Base-by-base conservation (phyloP, 805 yeast genomes). In the Isabelozyma rhagii region DNA sequence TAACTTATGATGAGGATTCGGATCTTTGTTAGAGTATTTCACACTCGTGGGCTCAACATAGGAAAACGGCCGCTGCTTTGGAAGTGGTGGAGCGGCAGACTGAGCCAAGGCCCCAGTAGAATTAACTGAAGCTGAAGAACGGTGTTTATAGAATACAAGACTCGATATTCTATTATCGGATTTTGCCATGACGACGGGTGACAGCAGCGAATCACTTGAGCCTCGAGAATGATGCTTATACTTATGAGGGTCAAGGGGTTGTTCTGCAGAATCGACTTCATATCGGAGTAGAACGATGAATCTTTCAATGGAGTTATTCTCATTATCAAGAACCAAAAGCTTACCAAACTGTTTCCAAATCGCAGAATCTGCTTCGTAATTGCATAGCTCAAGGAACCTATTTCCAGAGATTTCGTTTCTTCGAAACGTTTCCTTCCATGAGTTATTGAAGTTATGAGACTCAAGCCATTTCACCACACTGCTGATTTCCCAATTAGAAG, bases 381-480 rank as follows among this genome's bases (percentile, higher is more conserved):
- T 88, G 45, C 83, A 78, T 55, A 91, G 69, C 45, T 80, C 83
- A 21, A 90, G 64, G 57, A 91, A 90, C 27, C 78, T 70, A 43
- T 81, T 78, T 0, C 91, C 90, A 8, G 75, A 69, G 3, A 91
- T 71, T 45, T 81, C 80, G 52, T 82, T 75, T 41, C 74, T 74
- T 40, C 69, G 69, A 64, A 91, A 87, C 14, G 83, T 78, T 4
- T 74, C 79, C n/a, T 79, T 71, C 97, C 97, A 91, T 11, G 84
- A 72, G 3, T 77, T 79, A 55, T 86, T 85, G 66, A 91, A 91
- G 17, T 79, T 75, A 62, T 90, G 78, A n/a, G 66, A 57, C 7
- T 78, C 83, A 25, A 91, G 72, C 96, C 96, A 91, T 44, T 69
- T 62, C 0, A 75, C 51, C 0, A 90, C 92, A 47, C 87, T 74